Evolutionary conservation across 257 asterid species (phyloP).

Genomic region (Thymus quinquecostatus): DNA sequence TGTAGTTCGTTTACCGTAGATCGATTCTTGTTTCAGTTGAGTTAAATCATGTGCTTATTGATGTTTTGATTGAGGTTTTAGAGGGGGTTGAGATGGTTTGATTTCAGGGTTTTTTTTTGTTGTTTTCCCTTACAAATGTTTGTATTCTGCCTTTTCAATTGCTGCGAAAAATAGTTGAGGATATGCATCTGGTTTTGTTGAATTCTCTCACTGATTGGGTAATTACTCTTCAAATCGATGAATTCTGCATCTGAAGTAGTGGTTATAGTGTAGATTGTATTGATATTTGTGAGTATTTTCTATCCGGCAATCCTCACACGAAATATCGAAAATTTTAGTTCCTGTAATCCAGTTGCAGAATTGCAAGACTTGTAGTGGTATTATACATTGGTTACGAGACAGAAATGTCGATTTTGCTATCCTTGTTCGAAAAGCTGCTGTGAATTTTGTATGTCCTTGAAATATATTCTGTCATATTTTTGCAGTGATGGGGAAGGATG

Average conservation of each 20-base stretch:
- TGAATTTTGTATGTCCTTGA: neutral
- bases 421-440: neutral
- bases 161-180: neutral
- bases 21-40: neutral
- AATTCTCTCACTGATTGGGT: constrained; percentile 12
- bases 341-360: constrained; percentile 9
- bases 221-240: constrained; percentile 7
- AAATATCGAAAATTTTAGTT: neutral
- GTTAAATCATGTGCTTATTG: neutral
- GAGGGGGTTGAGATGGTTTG: constrained; percentile 15
- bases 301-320: neutral
- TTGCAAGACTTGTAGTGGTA: neutral
- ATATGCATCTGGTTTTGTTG: neutral
- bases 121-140: no score
- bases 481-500: constrained; percentile 74
- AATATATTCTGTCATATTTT: neutral
- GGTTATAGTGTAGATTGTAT: neutral
- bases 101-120: neutral
- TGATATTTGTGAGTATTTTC: neutral
- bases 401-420: no score
- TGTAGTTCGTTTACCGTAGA: constrained; percentile 6
- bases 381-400: neutral
- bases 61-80: constrained; percentile 2
- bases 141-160: neutral
- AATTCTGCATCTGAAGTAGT: neutral